A percentile compares a stretch with the other conserved stretches of the same genome.
Conservation (phyloP, 2,329 filamentous ascomycete genomes). For the Coniochaeta prunicola region DNA sequence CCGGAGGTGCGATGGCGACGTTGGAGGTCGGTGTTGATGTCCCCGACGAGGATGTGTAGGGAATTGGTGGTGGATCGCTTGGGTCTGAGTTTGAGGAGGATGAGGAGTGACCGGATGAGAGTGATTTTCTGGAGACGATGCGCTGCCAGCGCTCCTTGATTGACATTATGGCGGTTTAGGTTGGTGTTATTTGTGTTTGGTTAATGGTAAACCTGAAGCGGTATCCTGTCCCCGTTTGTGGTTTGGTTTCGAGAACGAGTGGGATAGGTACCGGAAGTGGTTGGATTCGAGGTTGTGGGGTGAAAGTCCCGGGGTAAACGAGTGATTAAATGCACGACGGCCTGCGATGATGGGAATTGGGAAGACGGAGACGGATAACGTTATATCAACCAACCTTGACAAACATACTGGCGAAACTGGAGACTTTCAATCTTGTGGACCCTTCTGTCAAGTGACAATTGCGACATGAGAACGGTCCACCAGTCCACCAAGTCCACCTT, state of each 20-base stretch:
- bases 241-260: not conserved
- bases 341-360: not conserved
- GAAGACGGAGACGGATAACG: not conserved
- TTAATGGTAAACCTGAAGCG: not conserved
- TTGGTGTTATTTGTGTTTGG: not conserved
- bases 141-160: slow-evolving; percentile 12
- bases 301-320: not conserved
- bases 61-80: not conserved
- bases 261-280: not conserved
- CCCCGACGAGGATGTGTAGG: not conserved
- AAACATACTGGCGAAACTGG: not conserved
- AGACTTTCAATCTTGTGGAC: not conserved
- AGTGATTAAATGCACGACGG: not conserved
- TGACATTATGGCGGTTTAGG: slow-evolving; percentile 8
- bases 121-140: slow-evolving; percentile 8
- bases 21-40: not conserved
- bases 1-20: not conserved
- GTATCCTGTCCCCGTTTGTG: not conserved
- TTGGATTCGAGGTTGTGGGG: not conserved
- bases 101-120: slow-evolving; percentile 5
- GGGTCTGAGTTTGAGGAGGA: not conserved
- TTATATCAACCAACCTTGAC: not conserved
- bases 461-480: not conserved
- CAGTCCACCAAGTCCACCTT: no score
- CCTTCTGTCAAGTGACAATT: not conserved